Evolutionary conservation across 331 rosid species (phyloP).

Genomic region (Pyracantha coccinea): DNA sequence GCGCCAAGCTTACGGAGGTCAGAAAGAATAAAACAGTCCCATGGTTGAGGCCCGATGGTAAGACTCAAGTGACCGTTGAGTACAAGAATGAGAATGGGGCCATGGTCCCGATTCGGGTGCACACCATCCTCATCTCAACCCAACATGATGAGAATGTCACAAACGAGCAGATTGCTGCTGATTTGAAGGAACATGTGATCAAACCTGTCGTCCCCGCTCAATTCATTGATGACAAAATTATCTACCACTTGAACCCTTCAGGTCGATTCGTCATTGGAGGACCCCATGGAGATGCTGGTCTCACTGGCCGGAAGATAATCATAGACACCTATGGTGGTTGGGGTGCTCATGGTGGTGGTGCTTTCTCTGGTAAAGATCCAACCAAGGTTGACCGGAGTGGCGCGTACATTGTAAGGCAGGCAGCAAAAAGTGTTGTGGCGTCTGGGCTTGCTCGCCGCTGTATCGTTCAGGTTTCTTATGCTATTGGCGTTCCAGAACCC

Average conservation of each 20-base stretch:
- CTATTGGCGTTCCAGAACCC: slow-evolving; percentile 85
- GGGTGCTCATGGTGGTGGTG: slow-evolving; percentile 99
- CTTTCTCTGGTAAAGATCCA: slow-evolving; percentile 89
- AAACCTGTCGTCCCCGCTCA: slow-evolving; percentile 69
- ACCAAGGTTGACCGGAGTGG: slow-evolving; percentile 90
- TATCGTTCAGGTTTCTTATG: slow-evolving; percentile 88
- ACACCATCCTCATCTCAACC: slow-evolving; percentile 84
- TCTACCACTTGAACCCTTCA: slow-evolving; percentile 85
- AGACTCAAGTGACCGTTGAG: slow-evolving; percentile 92
- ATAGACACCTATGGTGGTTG: slow-evolving; percentile 90
- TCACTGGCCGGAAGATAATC: slow-evolving; percentile 83
- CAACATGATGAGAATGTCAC: slow-evolving; percentile 74
- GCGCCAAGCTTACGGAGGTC: slow-evolving; percentile 88
- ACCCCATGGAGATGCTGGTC: slow-evolving; percentile 91
- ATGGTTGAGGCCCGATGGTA: slow-evolving; percentile 89
- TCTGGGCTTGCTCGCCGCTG: slow-evolving; percentile 85
- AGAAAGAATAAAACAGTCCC: slow-evolving; percentile 77
- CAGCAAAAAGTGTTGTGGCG: slow-evolving; percentile 87
- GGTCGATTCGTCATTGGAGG: slow-evolving; percentile 92
- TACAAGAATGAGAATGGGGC: slow-evolving; percentile 73
- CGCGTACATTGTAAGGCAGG: slow-evolving; percentile 80
- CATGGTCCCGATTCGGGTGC: slow-evolving; percentile 81
- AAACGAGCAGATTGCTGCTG: slow-evolving; percentile 59
- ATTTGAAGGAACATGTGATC: slow-evolving; percentile 80
- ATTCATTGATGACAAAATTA: slow-evolving; percentile 76